Percentiles rank a stretch among this genome's conserved stretches.
Evolutionary conservation across 805 yeast genomes (phyloP).

Genomic region (Cephaloascus fragrans): DNA sequence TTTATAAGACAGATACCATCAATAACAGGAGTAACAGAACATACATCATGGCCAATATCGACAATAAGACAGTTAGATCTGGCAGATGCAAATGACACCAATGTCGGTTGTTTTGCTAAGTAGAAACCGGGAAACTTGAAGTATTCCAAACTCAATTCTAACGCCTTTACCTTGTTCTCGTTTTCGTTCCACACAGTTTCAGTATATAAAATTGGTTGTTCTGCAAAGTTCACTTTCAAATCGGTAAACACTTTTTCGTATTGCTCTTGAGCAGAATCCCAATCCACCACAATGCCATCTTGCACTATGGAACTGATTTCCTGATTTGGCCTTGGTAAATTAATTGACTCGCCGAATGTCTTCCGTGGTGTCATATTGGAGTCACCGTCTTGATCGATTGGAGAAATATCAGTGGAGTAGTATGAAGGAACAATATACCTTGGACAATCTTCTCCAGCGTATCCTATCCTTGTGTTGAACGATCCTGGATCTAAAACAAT

Average conservation of each 20-base stretch:
- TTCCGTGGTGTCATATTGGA: slow-evolving; percentile 2
- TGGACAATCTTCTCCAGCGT: slow-evolving; percentile 89
- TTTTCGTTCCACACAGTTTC: slow-evolving; percentile 82
- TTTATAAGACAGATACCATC: slow-evolving; percentile 72
- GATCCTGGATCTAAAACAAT: slow-evolving; percentile 91
- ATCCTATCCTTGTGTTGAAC: slow-evolving; percentile 73
- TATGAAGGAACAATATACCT: slow-evolving; percentile 63
- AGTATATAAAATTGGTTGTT: slow-evolving; percentile 72
- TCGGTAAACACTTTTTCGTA: slow-evolving; percentile 52
- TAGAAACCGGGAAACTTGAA: slow-evolving; percentile 74
- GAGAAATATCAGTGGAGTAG: slow-evolving; percentile 36
- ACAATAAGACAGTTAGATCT: slow-evolving; percentile 81
- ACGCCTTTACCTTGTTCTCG: slow-evolving; percentile 53
- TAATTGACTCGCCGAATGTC: slow-evolving; percentile 26
- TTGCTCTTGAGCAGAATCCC: slow-evolving; percentile 79
- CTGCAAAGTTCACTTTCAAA: slow-evolving; percentile 43
- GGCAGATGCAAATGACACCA: slow-evolving; percentile 83
- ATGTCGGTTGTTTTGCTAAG: slow-evolving; percentile 74
- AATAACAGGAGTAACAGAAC: slow-evolving; percentile 71
- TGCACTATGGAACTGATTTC: slow-evolving; percentile 49
- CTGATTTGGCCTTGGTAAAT: slow-evolving; percentile 38
- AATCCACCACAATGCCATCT: slow-evolving; percentile 61
- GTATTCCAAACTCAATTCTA: slow-evolving; percentile 64
- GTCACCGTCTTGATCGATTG: slow-evolving; percentile 6
- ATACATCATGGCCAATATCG: slow-evolving; percentile 73